Percentiles rank a stretch among this genome's conserved stretches.
phyloP scores from a whole-genome alignment of 2,329 filamentous ascomycete genomes.

The Orbilia quercus region DNA sequence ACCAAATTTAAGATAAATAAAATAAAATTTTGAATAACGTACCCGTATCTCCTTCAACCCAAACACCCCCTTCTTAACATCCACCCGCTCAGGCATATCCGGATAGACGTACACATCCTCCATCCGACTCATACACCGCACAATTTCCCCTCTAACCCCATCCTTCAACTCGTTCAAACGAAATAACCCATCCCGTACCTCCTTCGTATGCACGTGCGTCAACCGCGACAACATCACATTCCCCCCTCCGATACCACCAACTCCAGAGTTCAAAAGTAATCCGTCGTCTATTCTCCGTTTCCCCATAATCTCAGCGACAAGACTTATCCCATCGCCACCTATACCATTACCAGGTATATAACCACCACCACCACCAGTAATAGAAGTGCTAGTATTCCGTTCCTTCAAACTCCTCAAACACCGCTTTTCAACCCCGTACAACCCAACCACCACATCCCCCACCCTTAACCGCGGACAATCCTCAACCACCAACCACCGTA shows the following conservation, averaged over 20 bases:
- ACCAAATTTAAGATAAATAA: not conserved
- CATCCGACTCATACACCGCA: conserved; percentile 39
- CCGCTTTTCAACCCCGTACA: conserved; percentile 43
- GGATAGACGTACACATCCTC: conserved; percentile 42
- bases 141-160: conserved; percentile 42
- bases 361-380: not conserved
- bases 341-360: not conserved
- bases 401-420: conserved; percentile 3
- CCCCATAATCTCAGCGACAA: conserved; percentile 46
- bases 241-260: not conserved
- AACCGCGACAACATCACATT: conserved; percentile 21
- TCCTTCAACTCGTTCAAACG: conserved; percentile 35
- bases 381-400: not conserved
- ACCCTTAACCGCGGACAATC: conserved; percentile 42
- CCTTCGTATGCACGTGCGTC: conserved; percentile 41
- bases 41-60: conserved; percentile 39
- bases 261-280: too few relatives aligned
- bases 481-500: conserved; percentile 23
- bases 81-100: conserved; percentile 18
- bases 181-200: conserved; percentile 42
- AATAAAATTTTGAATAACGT: conserved; percentile 5
- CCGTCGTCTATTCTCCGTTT: conserved; percentile 4
- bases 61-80: conserved; percentile 10
- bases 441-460: conserved; percentile 38
- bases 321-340: conserved; percentile 23